Conservation (phyloP, 202 grass and related monocot genomes). For the Dendrocalamus latiflorus region DNA sequence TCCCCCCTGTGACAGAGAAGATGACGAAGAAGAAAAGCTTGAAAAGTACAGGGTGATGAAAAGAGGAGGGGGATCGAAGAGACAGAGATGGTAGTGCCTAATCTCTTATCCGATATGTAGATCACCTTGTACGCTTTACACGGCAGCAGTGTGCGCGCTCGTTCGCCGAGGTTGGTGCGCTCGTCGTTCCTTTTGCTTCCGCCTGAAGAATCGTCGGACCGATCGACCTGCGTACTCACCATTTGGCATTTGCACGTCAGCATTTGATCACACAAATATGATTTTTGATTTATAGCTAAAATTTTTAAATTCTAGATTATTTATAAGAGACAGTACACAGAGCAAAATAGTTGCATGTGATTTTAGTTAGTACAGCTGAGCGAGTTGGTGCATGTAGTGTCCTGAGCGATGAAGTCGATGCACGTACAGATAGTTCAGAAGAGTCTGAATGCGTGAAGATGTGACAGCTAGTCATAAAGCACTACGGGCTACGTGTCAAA, state of each 20-base stretch:
- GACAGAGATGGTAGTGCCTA: neutral
- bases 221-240: neutral
- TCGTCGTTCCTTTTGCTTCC: slow-evolving; percentile 18
- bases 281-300: too few relatives aligned
- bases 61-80: neutral
- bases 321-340: too few relatives aligned
- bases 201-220: neutral
- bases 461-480: too few relatives aligned
- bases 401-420: too few relatives aligned
- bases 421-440: too few relatives aligned
- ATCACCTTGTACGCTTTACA: slow-evolving; percentile 39
- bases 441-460: too few relatives aligned
- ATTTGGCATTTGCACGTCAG: neutral
- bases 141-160: slow-evolving; percentile 22
- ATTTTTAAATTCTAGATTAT: too few relatives aligned
- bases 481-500: too few relatives aligned
- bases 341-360: too few relatives aligned
- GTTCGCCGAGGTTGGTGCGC: slow-evolving; percentile 20
- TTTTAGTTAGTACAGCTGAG: too few relatives aligned
- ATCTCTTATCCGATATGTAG: slow-evolving; percentile 49
- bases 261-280: too few relatives aligned
- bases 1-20: neutral
- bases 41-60: neutral
- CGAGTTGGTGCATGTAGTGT: too few relatives aligned
- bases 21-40: neutral